Percentiles rank a stretch among this genome's conserved stretches.
These are phyloP conservation scores for Trichoderma sp. DNA, from an alignment of 2,329 filamentous ascomycete species.

Conservation along the genomic window DNA sequence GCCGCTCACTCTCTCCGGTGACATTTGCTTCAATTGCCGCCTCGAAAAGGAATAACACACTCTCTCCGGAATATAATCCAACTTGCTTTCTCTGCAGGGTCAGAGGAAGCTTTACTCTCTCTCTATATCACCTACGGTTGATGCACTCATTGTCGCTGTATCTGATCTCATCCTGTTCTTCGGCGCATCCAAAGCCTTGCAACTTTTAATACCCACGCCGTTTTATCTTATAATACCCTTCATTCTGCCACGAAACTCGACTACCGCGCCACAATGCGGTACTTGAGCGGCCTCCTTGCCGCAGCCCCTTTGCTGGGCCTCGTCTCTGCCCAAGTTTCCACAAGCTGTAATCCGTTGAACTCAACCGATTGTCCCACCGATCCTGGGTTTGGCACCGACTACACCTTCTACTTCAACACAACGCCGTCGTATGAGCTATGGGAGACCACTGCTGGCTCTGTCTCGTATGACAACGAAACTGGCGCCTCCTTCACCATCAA, in stretches of 20 bases:
- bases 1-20: slow-evolving; percentile 15
- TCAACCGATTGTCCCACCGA: slow-evolving; percentile 64
- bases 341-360: slow-evolving; percentile 74
- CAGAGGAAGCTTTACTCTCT: slow-evolving; percentile 10
- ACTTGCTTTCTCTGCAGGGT: slow-evolving; percentile 16
- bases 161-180: background rate
- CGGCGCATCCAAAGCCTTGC: slow-evolving; percentile 1
- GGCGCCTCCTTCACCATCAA: slow-evolving; percentile 71
- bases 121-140: background rate
- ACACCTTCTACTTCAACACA: slow-evolving; percentile 62
- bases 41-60: background rate
- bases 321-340: slow-evolving; percentile 68
- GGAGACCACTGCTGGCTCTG: slow-evolving; percentile 64
- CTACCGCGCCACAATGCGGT: slow-evolving; percentile 10
- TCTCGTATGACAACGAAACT: slow-evolving; percentile 57
- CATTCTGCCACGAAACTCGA: background rate
- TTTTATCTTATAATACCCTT: background rate
- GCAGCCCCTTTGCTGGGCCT: slow-evolving; percentile 43
- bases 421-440: slow-evolving; percentile 60
- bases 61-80: background rate
- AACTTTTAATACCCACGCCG: background rate
- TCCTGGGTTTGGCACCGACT: slow-evolving; percentile 63
- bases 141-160: background rate
- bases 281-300: slow-evolving; percentile 28
- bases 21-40: background rate